Conservation (phyloP, 1,284 basidiomycete species). For the Rhodotorula sp. region DNA sequence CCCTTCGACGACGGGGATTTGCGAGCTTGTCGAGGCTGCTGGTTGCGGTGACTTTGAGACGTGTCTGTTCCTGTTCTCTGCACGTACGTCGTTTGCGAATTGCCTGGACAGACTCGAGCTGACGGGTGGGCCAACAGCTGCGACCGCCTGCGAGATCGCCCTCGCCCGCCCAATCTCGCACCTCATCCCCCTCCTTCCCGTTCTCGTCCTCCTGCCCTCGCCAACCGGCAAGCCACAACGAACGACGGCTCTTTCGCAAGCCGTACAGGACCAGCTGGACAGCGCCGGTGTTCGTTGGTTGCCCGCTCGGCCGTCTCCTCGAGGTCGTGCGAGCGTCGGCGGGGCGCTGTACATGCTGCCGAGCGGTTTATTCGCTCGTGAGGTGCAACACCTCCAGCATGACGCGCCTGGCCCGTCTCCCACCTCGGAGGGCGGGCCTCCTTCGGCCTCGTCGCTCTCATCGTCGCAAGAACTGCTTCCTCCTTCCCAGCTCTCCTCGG, state of each 20-base stretch:
- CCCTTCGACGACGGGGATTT: constrained; percentile 15
- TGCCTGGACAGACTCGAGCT: not conserved
- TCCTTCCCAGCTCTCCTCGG: not conserved
- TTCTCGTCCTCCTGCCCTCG: constrained; percentile 30
- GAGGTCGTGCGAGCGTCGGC: not conserved
- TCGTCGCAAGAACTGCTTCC: not conserved
- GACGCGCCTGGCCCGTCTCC: not conserved
- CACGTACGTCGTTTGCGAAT: constrained; percentile 14
- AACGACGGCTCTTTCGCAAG: constrained; percentile 22
- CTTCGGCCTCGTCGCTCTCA: constrained; percentile 10
- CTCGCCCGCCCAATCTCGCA: constrained; percentile 22
- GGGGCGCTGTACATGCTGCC: constrained; percentile 27
- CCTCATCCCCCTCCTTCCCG: constrained; percentile 28
- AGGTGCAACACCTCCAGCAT: not conserved
- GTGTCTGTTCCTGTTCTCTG: constrained; percentile 25
- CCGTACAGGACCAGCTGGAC: constrained; percentile 30
- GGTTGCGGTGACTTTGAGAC: constrained; percentile 13
- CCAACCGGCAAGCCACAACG: constrained; percentile 25
- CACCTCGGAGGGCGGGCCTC: not conserved
- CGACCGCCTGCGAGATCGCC: constrained; percentile 22
- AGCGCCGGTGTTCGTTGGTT: constrained; percentile 31
- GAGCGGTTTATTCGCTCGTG: constrained; percentile 23
- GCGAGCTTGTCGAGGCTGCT: constrained; percentile 1
- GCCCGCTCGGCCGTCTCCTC: not conserved
- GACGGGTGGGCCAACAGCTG: constrained; percentile 6